phyloP scores from a whole-genome alignment of 345 rosid species.

The Microcos paniculata region DNA sequence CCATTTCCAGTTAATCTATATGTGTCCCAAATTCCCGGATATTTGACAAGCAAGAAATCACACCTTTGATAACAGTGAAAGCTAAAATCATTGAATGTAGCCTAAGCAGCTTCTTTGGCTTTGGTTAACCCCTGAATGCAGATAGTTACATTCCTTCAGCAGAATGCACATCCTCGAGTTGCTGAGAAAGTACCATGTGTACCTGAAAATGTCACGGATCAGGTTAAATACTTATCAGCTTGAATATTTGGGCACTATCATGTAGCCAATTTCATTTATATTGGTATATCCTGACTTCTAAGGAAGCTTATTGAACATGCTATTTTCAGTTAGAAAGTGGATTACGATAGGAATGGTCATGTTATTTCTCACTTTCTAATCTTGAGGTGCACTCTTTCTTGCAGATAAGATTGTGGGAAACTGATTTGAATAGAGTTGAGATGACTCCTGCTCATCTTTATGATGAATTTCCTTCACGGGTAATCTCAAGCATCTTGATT shows the following conservation, averaged over 20 bases:
- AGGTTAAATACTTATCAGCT: conserved; percentile 43
- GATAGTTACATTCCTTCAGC: conserved; percentile 86
- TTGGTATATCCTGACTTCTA: background rate
- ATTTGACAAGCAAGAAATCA: background rate
- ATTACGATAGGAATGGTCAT: background rate
- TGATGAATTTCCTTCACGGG: conserved; percentile 87
- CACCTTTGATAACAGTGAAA: background rate
- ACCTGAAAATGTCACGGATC: conserved; percentile 95
- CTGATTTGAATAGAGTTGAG: conserved; percentile 91
- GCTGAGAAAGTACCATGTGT: conserved; percentile 76
- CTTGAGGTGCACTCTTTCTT: conserved; percentile 8
- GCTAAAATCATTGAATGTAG: background rate
- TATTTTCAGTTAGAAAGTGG: background rate
- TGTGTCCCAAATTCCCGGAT: background rate
- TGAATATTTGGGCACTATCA: conserved; percentile 5
- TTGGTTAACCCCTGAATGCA: conserved; percentile 30
- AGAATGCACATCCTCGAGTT: conserved; percentile 89
- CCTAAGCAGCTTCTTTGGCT: conserved; percentile 13
- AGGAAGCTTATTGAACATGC: background rate
- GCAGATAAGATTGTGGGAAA: conserved; percentile 96
- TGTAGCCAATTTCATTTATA: background rate
- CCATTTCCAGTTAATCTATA: conserved; percentile 16
- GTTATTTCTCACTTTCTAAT: background rate
- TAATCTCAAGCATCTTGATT: conserved; percentile 29
- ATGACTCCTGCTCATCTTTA: conserved; percentile 70